These are phyloP conservation scores for Tricholoma terreum DNA, from an alignment of 768 basidiomycete species.

Conservation along the genomic window DNA sequence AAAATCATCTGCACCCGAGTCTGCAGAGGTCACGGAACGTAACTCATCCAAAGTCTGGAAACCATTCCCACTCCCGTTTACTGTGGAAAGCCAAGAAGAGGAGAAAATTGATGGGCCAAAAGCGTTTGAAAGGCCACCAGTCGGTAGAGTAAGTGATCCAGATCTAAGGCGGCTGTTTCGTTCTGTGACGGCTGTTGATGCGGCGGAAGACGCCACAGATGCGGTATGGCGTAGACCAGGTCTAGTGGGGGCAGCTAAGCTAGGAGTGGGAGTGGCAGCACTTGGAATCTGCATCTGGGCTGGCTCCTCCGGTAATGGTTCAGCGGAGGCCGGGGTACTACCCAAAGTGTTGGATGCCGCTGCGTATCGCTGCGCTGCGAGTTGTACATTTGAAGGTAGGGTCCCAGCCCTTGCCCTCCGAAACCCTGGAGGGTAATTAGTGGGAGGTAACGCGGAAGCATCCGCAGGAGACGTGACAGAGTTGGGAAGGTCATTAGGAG, in stretches of 20 bases:
- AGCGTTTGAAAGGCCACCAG: slow-evolving; percentile 73
- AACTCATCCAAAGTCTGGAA: slow-evolving; percentile 75
- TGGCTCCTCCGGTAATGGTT: slow-evolving; percentile 42
- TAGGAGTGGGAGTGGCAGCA: slow-evolving; percentile 38
- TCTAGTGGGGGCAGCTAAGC: slow-evolving; percentile 42
- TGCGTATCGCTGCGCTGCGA: slow-evolving; percentile 80
- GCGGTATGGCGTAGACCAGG: slow-evolving; percentile 77
- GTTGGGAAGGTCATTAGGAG: slow-evolving; percentile 64
- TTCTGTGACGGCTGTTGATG: slow-evolving; percentile 51
- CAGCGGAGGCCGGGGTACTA: slow-evolving; percentile 41
- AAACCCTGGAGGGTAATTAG: slow-evolving; percentile 82
- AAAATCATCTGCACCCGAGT: slow-evolving; percentile 81
- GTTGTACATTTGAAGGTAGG: slow-evolving; percentile 92
- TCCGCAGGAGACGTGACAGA: slow-evolving; percentile 58
- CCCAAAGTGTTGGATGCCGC: slow-evolving; percentile 59
- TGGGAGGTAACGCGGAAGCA: slow-evolving; percentile 56
- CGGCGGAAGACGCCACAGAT: slow-evolving; percentile 57
- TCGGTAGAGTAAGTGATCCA: slow-evolving; percentile 86
- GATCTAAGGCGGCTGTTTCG: slow-evolving; percentile 85
- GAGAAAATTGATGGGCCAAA: slow-evolving; percentile 90
- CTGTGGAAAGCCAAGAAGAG: slow-evolving; percentile 78
- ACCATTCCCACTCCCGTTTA: slow-evolving; percentile 52
- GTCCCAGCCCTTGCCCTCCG: slow-evolving; percentile 96
- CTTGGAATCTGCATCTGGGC: slow-evolving; percentile 48
- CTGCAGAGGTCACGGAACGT: slow-evolving; percentile 75